These are phyloP conservation scores for Aspergillus tamarii DNA, from an alignment of 2,329 filamentous ascomycete genomes.

Conservation along the genomic window DNA sequence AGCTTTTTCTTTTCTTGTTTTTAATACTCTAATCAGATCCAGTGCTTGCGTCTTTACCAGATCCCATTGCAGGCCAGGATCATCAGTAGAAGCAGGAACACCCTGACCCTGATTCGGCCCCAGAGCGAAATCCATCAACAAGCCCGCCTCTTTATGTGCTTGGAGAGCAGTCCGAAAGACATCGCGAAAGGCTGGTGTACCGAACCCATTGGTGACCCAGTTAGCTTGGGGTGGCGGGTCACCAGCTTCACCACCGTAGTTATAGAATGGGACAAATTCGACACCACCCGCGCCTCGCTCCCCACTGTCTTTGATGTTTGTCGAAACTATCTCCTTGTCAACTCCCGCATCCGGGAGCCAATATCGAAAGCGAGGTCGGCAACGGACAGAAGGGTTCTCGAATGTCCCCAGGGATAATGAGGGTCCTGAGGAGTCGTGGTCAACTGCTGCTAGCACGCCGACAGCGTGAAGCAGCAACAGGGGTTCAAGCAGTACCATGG, in stretches of 20 bases:
- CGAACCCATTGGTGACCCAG: constrained; percentile 46
- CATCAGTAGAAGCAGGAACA: constrained; percentile 39
- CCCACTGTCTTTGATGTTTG: constrained; percentile 36
- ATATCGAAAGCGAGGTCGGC: constrained; percentile 40
- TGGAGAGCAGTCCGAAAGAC: constrained; percentile 32
- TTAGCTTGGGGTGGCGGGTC: constrained; percentile 28
- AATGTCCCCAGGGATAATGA: constrained; percentile 17
- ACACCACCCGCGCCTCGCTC: constrained; percentile 42
- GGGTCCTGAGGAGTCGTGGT: too few relatives aligned
- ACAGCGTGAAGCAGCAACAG: too few relatives aligned
- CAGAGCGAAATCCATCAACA: constrained; percentile 50
- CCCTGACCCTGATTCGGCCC: constrained; percentile 52
- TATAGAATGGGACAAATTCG: constrained; percentile 44
- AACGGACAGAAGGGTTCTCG: constrained; percentile 29
- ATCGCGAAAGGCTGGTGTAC: constrained; percentile 35
- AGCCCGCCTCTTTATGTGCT: constrained; percentile 37
- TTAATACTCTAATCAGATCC: too few relatives aligned
- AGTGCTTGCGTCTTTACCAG: constrained; percentile 13
- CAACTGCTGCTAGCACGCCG: too few relatives aligned
- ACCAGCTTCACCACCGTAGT: constrained; percentile 33
- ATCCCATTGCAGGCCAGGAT: constrained; percentile 38
- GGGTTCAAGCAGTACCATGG: too few relatives aligned
- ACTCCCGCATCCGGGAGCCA: constrained; percentile 46
- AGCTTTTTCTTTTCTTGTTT: too few relatives aligned
- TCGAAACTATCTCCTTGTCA: constrained; percentile 27